phyloP scores from a whole-genome alignment of 1,284 basidiomycete genomes.

The Dichomitus squalens region DNA sequence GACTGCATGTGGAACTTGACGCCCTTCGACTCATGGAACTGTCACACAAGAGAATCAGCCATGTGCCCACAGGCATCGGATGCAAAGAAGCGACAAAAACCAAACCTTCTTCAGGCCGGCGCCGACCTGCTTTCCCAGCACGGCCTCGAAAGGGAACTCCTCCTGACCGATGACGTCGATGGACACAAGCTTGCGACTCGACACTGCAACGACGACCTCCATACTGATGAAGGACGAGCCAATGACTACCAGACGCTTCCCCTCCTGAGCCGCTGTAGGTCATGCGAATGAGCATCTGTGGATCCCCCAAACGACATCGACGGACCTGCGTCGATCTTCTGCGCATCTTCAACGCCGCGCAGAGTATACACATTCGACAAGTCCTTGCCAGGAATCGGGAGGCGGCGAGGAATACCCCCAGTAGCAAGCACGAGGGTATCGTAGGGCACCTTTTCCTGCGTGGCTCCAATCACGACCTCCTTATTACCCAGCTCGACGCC shows the following conservation, averaged over 20 bases:
- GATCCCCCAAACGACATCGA: not conserved
- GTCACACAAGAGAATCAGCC: not conserved
- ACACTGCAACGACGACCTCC: constrained; percentile 82
- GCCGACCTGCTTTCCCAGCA: constrained; percentile 85
- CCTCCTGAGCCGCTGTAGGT: constrained; percentile 47
- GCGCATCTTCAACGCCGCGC: constrained; percentile 72
- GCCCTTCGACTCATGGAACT: constrained; percentile 81
- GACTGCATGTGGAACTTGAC: constrained; percentile 84
- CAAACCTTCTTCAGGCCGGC: constrained; percentile 79
- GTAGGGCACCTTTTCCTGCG: constrained; percentile 64
- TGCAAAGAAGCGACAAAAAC: not conserved
- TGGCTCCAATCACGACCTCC: constrained; percentile 60
- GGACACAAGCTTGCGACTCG: constrained; percentile 75
- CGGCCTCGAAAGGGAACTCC: constrained; percentile 78
- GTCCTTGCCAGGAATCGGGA: constrained; percentile 81
- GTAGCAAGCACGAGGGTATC: constrained; percentile 76
- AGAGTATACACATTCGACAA: constrained; percentile 83
- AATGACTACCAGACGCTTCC: constrained; percentile 82
- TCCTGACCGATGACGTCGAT: constrained; percentile 89
- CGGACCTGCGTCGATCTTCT: constrained; percentile 74
- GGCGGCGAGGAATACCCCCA: constrained; percentile 65
- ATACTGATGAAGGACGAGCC: constrained; percentile 94
- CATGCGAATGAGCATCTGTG: not conserved
- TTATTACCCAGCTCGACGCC: constrained; percentile 65
- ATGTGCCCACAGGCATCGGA: too few relatives aligned